phyloP scores from a whole-genome alignment of 2,329 filamentous ascomycete species.

The Colletotrichum liaoningense region DNA sequence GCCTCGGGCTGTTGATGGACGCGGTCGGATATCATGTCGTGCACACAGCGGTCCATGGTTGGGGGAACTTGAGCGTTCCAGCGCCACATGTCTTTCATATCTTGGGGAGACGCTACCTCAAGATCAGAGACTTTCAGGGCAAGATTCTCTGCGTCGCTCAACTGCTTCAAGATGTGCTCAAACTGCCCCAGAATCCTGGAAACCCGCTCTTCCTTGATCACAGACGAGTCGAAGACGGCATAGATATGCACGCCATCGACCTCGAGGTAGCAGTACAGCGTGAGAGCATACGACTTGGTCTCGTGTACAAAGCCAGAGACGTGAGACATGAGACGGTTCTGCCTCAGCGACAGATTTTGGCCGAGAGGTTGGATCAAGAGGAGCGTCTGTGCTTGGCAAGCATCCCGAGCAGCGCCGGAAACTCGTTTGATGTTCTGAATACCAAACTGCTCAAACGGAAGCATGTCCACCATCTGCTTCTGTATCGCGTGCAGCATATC shows the following conservation, averaged over 20 bases:
- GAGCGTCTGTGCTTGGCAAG: constrained; percentile 40
- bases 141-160: background rate
- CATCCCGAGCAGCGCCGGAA: constrained; percentile 18
- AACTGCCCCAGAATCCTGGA: background rate
- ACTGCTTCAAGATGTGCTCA: background rate
- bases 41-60: background rate
- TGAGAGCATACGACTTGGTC: background rate
- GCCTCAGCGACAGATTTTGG: background rate
- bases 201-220: background rate
- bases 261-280: background rate
- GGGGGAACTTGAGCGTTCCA: background rate
- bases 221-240: background rate
- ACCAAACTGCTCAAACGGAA: background rate
- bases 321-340: background rate
- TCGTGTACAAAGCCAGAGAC: background rate
- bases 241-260: background rate
- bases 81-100: background rate
- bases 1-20: constrained; percentile 15
- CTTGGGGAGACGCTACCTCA: background rate
- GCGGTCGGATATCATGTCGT: background rate
- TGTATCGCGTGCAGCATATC: background rate
- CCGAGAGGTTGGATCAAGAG: constrained; percentile 42
- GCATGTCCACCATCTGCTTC: background rate
- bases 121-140: background rate
- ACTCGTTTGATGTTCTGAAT: background rate